phyloP scores from a whole-genome alignment of 176 grass and related monocot species.

The Ananas comosus region DNA sequence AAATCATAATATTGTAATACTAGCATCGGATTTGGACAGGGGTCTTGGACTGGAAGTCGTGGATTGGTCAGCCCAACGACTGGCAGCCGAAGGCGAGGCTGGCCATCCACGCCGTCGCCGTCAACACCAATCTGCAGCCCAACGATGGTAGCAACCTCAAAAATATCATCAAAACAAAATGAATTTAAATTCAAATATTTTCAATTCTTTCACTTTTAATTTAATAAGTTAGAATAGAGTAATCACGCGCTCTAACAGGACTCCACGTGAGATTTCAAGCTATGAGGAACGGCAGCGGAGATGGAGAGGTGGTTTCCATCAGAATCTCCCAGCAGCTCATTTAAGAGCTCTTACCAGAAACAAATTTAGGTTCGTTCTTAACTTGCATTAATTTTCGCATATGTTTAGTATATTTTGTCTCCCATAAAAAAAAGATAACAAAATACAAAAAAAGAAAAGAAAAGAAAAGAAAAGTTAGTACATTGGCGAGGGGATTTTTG shows the following conservation, averaged over 20 bases:
- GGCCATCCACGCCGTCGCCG: constrained; percentile 34
- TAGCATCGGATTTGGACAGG: constrained; percentile 10
- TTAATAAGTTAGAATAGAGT: neutral
- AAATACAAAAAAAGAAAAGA: no score
- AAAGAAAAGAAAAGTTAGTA: no score
- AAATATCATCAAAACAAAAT: neutral
- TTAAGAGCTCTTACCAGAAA: constrained; percentile 4
- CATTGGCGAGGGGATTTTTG: neutral
- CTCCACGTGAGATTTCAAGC: constrained; percentile 50
- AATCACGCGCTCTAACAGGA: constrained; percentile 24
- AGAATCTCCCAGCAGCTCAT: constrained; percentile 66
- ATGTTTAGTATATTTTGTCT: neutral
- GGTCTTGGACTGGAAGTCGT: constrained; percentile 34
- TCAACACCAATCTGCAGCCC: constrained; percentile 63
- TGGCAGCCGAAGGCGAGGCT: constrained; percentile 35
- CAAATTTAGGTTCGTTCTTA: no score
- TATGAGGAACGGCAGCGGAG: constrained; percentile 41
- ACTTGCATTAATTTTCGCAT: neutral
- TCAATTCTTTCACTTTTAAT: neutral
- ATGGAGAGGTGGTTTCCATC: constrained; percentile 58
- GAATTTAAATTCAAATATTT: constrained; percentile 5
- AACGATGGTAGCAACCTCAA: constrained; percentile 36
- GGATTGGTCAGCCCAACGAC: constrained; percentile 33
- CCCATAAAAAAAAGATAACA: neutral
- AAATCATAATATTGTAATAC: no score